Evolutionary conservation across 2,329 filamentous ascomycete species (phyloP).

Genomic region (Xylaria sp.): DNA sequence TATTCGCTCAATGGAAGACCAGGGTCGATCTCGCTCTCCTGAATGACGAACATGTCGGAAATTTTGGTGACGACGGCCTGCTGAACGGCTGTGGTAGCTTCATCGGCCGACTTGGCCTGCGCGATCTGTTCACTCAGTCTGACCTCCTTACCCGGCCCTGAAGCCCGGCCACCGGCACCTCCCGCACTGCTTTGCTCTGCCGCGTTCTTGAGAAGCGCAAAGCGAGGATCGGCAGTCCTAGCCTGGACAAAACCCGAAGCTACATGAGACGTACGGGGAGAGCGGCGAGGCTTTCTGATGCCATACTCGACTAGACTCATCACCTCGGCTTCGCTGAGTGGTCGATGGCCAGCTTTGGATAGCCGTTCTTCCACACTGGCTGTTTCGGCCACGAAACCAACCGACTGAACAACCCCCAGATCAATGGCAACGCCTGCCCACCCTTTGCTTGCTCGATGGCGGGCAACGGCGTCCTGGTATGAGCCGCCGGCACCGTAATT

Average conservation of each 20-base stretch:
- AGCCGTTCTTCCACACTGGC: conserved; percentile 16
- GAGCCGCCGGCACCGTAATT: conserved; percentile 24
- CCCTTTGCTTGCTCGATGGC: conserved; percentile 18
- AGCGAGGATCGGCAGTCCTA: conserved; percentile 9
- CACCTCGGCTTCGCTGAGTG: conserved; percentile 23
- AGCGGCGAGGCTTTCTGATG: conserved; percentile 19
- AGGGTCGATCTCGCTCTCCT: conserved; percentile 30
- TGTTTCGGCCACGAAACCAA: conserved; percentile 26
- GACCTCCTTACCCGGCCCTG: not conserved
- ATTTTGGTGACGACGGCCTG: conserved; percentile 29
- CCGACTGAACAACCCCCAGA: conserved; percentile 19
- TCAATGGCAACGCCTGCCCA: conserved; percentile 21
- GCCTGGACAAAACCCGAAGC: conserved; percentile 10
- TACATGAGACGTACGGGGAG: conserved; percentile 10
- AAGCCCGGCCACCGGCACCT: conserved; percentile 2
- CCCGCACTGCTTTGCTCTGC: conserved; percentile 6
- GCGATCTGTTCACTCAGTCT: conserved; percentile 25
- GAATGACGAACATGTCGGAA: conserved; percentile 36
- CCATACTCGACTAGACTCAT: conserved; percentile 25
- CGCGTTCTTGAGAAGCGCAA: conserved; percentile 20
- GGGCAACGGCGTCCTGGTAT: conserved; percentile 24
- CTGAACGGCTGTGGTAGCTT: conserved; percentile 21
- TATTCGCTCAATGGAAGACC: conserved; percentile 20
- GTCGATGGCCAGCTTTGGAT: conserved; percentile 17
- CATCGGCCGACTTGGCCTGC: conserved; percentile 26